Conservation (phyloP, 208 protist species). For the Trypanosomatidae sp. region DNA sequence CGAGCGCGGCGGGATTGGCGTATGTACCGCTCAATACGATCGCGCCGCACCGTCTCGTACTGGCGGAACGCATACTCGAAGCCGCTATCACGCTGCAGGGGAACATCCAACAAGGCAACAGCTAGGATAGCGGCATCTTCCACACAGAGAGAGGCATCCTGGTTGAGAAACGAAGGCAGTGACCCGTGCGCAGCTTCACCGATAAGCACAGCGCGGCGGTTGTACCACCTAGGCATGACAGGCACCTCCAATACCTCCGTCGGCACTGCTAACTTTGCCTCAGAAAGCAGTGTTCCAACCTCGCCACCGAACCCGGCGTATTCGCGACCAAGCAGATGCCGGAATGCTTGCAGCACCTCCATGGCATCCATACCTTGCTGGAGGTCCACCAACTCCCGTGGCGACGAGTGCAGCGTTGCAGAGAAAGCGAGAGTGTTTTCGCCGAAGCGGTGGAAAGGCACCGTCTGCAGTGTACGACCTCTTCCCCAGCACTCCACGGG, state of each 20-base stretch:
- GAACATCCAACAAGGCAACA: slow-evolving; percentile 80
- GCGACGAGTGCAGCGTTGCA: slow-evolving; percentile 62
- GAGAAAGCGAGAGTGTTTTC: slow-evolving; percentile 65
- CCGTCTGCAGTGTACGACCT: slow-evolving; percentile 36
- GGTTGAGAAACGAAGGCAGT: slow-evolving; percentile 77
- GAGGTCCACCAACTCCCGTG: slow-evolving; percentile 58
- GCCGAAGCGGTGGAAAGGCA: slow-evolving; percentile 49
- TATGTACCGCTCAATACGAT: slow-evolving; percentile 88
- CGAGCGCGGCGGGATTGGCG: slow-evolving; percentile 81
- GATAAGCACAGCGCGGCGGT: slow-evolving; percentile 82
- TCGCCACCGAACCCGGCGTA: slow-evolving; percentile 54
- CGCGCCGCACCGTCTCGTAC: slow-evolving; percentile 81
- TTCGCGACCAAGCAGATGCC: slow-evolving; percentile 45
- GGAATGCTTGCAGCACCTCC: slow-evolving; percentile 51
- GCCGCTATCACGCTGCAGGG: slow-evolving; percentile 73
- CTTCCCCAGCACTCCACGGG: slow-evolving; percentile 71
- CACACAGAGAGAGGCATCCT: slow-evolving; percentile 87
- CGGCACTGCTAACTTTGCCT: slow-evolving; percentile 60
- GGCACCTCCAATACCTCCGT: slow-evolving; percentile 83
- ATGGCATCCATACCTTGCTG: slow-evolving; percentile 35
- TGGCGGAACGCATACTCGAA: slow-evolving; percentile 88
- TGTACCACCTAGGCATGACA: slow-evolving; percentile 90
- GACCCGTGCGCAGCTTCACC: slow-evolving; percentile 87
- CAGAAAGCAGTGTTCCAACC: slow-evolving; percentile 36
- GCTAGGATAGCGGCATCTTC: slow-evolving; percentile 87